phyloP scores from a whole-genome alignment of 176 grass and related monocot genomes.

The Guadua angustifolia region DNA sequence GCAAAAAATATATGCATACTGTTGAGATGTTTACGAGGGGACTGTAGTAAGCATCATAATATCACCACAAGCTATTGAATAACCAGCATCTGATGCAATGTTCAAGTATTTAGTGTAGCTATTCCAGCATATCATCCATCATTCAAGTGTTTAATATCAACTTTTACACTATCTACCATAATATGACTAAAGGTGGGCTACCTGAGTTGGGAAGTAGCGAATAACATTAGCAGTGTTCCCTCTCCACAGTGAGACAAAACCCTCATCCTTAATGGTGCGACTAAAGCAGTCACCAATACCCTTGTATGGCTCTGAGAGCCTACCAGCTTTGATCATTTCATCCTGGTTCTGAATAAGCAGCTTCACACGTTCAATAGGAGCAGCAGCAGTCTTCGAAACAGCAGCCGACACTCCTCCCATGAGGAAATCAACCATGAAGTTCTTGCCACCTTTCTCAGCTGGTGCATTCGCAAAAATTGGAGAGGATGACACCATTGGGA shows the following conservation, averaged over 20 bases:
- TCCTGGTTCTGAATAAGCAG: constrained; percentile 95
- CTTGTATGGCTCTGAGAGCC: constrained; percentile 91
- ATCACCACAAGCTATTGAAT: neutral
- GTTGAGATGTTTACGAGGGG: neutral
- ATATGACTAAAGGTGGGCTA: neutral
- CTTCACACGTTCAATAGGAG: constrained; percentile 94
- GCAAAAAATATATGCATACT: neutral
- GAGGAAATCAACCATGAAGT: constrained; percentile 80
- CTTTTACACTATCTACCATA: neutral
- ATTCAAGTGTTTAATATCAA: neutral
- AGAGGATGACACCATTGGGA: constrained; percentile 47
- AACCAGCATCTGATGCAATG: neutral
- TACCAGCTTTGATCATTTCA: constrained; percentile 94
- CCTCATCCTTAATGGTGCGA: constrained; percentile 87
- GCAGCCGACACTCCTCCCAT: constrained; percentile 97
- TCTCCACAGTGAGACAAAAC: constrained; percentile 76
- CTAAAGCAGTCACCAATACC: constrained; percentile 87
- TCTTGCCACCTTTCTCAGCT: constrained; percentile 65
- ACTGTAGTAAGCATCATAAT: neutral
- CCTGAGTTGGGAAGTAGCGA: constrained; percentile 98
- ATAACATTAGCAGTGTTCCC: constrained; percentile 91
- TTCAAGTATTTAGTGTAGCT: neutral
- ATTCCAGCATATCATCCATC: neutral
- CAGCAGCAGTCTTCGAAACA: constrained; percentile 92
- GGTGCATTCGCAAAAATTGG: constrained; percentile 76